Base-by-base conservation (phyloP, 2,329 filamentous ascomycete genomes). In the Albophoma yamanashiensis region DNA sequence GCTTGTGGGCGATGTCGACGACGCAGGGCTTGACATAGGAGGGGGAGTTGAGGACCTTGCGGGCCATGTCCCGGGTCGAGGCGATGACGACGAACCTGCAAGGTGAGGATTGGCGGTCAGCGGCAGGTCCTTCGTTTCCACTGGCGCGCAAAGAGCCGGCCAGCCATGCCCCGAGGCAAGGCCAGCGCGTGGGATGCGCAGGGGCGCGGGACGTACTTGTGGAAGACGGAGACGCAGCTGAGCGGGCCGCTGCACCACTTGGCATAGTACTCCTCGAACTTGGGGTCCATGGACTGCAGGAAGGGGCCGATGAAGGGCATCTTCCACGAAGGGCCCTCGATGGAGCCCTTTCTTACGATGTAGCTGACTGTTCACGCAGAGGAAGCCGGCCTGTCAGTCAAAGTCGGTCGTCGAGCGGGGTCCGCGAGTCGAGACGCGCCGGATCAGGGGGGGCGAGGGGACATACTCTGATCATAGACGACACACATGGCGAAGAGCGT, bases 161-260 rank as follows among this genome's bases (percentile, higher is more conserved):
- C 47, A n/a, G 17, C 2, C 15, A 11, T 11, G 27, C 47, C 20
- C 47, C 3, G n/a, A 38, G 9, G 43, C 27, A 36, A 11, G 27
- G 6, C 17, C 17, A 20, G 12, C 39, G 17, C 12, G 34, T 59
- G 20, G 17, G 47, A 22, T 14, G 36, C 70, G 20, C n/a, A 2
- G 5, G 39, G 22, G 22, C 20, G n/a, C 1, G 47, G 27, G 6
- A 25, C 86, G 67, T 84, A 96, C 91, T 97, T 99, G 85, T 99
- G 94, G 80, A 99, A 99, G 69, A 99, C 92, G 2, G 92, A 97
- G 63, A 99, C 94, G 71, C 94, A 99, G 81, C 92, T 97, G 67
- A 99, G 81, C 56, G 90, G 88, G 55, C 90, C 94, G 70, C 91
- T 96, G 68, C 82, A 75, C 94, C 94, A 99, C 81, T 97, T 97